phyloP scores from a whole-genome alignment of 163 green algal genomes.

The Chlorella variabilis region DNA sequence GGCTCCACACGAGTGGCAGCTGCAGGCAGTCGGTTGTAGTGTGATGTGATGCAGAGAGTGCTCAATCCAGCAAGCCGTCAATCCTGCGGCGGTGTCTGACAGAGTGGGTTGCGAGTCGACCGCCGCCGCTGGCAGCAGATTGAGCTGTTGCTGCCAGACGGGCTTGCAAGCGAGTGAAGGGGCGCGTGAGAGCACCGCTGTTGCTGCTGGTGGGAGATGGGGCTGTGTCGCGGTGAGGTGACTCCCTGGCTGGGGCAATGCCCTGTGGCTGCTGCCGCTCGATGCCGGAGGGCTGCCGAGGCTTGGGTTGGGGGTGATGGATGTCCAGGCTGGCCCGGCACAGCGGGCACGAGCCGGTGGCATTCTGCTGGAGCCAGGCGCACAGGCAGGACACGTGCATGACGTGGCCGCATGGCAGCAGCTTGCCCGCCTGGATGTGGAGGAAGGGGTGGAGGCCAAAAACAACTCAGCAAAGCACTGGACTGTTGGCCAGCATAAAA shows the following conservation, averaged over 20 bases:
- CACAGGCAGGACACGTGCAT: slow-evolving; percentile 97
- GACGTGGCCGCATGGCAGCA: slow-evolving; percentile 92
- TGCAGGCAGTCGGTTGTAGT: too few species aligned
- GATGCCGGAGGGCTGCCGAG: too few species aligned
- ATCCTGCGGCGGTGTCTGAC: not conserved
- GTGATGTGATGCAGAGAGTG: not conserved
- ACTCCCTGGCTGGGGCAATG: too few species aligned
- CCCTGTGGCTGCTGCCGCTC: not conserved
- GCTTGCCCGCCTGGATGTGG: slow-evolving; percentile 77
- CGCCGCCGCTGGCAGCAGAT: too few species aligned
- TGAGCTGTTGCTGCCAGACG: not conserved
- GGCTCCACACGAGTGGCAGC: too few species aligned
- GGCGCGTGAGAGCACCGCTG: not conserved
- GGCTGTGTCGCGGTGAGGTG: not conserved
- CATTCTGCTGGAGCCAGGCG: slow-evolving; percentile 89
- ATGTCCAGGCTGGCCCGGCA: slow-evolving; percentile 68
- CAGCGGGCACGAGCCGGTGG: slow-evolving; percentile 80
- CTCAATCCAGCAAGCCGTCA: not conserved
- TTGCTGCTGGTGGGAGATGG: too few species aligned
- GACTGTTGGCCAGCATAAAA: too few species aligned
- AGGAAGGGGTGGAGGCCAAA: not conserved
- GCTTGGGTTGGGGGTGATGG: not conserved
- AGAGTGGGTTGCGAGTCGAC: too few species aligned
- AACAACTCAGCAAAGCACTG: not conserved
- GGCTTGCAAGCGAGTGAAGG: slow-evolving; percentile 7